Conservation (phyloP, 192 early-diverging fungal species). For the Lunasporangiospora selenospora region DNA sequence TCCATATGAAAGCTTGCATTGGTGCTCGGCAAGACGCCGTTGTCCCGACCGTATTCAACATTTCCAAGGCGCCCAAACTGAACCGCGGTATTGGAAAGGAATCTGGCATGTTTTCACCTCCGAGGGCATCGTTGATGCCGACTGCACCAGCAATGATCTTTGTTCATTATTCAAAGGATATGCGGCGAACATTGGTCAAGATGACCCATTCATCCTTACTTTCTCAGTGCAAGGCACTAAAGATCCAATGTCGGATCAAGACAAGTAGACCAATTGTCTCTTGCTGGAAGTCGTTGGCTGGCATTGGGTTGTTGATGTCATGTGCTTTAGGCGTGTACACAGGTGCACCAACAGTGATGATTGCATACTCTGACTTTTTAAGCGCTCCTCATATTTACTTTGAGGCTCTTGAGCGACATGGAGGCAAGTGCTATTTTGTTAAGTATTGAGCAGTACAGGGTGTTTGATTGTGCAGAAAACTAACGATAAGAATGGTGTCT, state of each 20-base stretch:
- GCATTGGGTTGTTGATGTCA: conserved; percentile 38
- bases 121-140: not conserved
- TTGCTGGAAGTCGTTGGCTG: conserved; percentile 28
- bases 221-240: conserved; percentile 63
- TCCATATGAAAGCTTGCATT: conserved; percentile 58
- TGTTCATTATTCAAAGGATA: conserved; percentile 57
- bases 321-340: conserved; percentile 36
- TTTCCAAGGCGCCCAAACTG: conserved; percentile 69
- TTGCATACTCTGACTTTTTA: conserved; percentile 20
- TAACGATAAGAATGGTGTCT: too few relatives aligned
- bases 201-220: conserved; percentile 60
- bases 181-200: conserved; percentile 42
- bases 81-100: conserved; percentile 50
- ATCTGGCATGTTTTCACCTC: conserved; percentile 46
- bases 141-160: conserved; percentile 58
- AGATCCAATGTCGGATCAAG: conserved; percentile 58
- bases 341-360: conserved; percentile 28
- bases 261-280: conserved; percentile 42
- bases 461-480: too few relatives aligned
- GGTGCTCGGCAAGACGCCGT: conserved; percentile 38
- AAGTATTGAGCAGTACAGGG: too few relatives aligned
- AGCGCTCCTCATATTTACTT: conserved; percentile 17
- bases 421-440: too few relatives aligned
- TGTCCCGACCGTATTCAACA: conserved; percentile 65
- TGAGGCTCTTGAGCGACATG: conserved; percentile 7